phyloP scores from a whole-genome alignment of 2,329 filamentous ascomycete species.

The Trichoderma atrobrunneum region DNA sequence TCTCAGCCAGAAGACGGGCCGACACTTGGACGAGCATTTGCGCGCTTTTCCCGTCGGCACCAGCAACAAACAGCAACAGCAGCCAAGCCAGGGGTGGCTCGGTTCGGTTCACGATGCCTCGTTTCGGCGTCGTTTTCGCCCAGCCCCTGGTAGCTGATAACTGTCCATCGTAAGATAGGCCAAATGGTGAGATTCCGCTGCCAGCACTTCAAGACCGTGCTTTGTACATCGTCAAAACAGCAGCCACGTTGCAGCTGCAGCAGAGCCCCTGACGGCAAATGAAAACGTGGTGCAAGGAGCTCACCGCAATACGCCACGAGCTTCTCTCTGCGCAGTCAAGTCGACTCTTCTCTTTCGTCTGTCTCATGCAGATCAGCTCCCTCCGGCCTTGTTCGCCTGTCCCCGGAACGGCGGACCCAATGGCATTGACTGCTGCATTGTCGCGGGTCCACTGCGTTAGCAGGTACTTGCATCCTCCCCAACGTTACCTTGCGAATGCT shows the following conservation, averaged over 20 bases:
- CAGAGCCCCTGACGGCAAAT: neutral
- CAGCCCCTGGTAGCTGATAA: neutral
- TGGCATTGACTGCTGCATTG: neutral
- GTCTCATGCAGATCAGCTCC: neutral
- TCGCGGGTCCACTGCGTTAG: neutral
- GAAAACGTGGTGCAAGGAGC: neutral
- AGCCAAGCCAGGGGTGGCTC: neutral
- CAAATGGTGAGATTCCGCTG: neutral
- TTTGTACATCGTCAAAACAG: neutral
- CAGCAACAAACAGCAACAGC: neutral
- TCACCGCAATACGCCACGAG: conserved; percentile 7
- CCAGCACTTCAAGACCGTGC: neutral
- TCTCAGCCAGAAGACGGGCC: conserved; percentile 17
- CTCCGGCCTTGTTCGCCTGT: neutral
- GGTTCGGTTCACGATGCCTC: conserved; percentile 7
- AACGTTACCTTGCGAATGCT: neutral
- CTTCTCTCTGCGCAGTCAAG: neutral
- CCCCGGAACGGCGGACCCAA: conserved; percentile 2
- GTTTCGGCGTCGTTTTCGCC: neutral
- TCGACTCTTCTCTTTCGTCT: neutral
- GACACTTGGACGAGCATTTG: conserved; percentile 14
- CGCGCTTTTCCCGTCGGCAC: conserved; percentile 13
- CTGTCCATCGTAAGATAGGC: neutral
- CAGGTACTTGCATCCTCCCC: conserved; percentile 11
- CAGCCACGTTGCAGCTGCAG: conserved; percentile 6